Evolutionary conservation across 2,329 filamentous ascomycete species (phyloP), one percentile per base, ranked within the genome.

Genomic region (Leptographium wingfieldii): DNA sequence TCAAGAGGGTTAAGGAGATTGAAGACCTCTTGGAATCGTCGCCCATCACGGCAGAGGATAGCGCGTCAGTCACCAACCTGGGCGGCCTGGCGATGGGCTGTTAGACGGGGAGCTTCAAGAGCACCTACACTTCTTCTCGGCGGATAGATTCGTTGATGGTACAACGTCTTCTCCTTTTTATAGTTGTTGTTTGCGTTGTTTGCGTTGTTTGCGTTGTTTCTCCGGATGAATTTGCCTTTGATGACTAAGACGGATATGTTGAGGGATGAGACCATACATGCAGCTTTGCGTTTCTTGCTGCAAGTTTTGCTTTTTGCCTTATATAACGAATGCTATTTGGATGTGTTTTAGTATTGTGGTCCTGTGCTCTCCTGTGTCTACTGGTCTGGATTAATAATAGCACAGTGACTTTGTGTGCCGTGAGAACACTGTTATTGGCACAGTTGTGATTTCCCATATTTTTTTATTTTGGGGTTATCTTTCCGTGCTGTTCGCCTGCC

Each of bases 1-100:
- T 94, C 66, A 88, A 85, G 75, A 79, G 81, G 58, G 77, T 79
- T 63, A 76, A 77, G 67, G 80, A 82, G 64, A 80, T 94, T 66
- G 85, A 90, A 71, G 78, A 83, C 61, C 68, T 89, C 31, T 63
- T 81, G n/a, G 69, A 72, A 16, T 73, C 74, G 57, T 60, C 62
- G 12, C 65, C 66, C 1, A 63, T 48, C 2, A 46, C 57, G 19
- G 53, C 46, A 7, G 65, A 61, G 0, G 62, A 63, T 0, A 49
- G 53, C 4, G 69, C 69, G 2, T 66, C 61, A 2, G 25, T 69
- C 52, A 67, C 63, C 5, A 71, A 73, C 56, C 52, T 74, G 40
- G 69, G 68, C 6, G 68, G 68, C 6, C 63, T 63, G 11, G 69
- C 66, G 49, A 55, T 68, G 60, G 67, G 70, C 14, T 71, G 48